These are phyloP conservation scores for Starmerella floricola DNA, from an alignment of 805 yeast genomes.

Conservation along the genomic window DNA sequence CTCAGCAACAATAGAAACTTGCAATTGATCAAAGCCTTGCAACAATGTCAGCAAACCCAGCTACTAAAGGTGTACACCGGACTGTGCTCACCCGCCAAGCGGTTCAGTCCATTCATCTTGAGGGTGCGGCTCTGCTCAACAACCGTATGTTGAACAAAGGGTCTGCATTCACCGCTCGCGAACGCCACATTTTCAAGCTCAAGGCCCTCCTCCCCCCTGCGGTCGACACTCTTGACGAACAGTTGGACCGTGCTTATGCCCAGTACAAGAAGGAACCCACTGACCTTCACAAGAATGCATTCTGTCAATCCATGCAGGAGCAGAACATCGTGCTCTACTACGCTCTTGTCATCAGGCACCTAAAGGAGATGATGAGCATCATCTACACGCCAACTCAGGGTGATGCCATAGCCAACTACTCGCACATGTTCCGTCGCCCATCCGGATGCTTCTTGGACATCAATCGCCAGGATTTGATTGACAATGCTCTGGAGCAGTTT, in stretches of 20 bases:
- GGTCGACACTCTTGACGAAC: constrained; percentile 75
- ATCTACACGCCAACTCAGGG: constrained; percentile 45
- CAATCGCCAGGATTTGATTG: constrained; percentile 52
- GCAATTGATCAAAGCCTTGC: constrained; percentile 71
- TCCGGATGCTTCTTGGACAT: constrained; percentile 91
- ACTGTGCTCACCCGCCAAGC: constrained; percentile 23
- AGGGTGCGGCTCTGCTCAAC: constrained; percentile 65
- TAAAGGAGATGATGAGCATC: constrained; percentile 49
- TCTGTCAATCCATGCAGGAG: constrained; percentile 80
- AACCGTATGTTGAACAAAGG: constrained; percentile 89
- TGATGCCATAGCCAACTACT: constrained; percentile 88
- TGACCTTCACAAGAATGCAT: constrained; percentile 85
- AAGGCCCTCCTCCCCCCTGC: constrained; percentile 74
- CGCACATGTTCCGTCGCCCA: constrained; percentile 83
- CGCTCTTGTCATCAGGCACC: constrained; percentile 75
- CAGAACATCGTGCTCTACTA: constrained; percentile 86
- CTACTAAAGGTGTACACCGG: constrained; percentile 1
- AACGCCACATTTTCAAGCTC: constrained; percentile 67
- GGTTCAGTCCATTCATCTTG: constrained; percentile 13
- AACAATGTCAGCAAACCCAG: no score
- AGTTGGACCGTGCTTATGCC: constrained; percentile 80
- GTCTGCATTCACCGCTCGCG: constrained; percentile 78
- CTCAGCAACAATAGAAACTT: no score
- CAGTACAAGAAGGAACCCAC: constrained; percentile 69
- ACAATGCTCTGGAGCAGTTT: constrained; percentile 56